Base-by-base conservation (phyloP, 75 land plant species). In the Ceratopteris richardii region DNA sequence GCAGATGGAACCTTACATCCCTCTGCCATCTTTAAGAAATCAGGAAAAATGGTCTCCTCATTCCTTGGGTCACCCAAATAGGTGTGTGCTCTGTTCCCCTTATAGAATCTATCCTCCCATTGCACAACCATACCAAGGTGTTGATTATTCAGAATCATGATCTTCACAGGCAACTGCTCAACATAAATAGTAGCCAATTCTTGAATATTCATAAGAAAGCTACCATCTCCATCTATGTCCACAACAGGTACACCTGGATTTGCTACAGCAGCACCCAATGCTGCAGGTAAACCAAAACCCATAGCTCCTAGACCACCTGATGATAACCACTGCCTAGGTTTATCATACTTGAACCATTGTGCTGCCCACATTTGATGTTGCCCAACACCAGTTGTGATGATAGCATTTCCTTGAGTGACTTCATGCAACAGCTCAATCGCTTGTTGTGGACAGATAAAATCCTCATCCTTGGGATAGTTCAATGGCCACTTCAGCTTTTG, bases 251-350 rank as follows among this genome's bases (percentile, higher is more conserved):
- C 48, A 21, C 62, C 80, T 1, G 88, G 93, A 46, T 70, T 66
- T 22, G 77, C 82, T 22, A 90, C 97, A 19, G 86, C 93, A 21
- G 93, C 97, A 17, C 97, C 97, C 9, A 88, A 69, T 24, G 97
- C 93, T 31, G 97, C 79, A 21, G 97, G 97, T 37, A 91, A 54
- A 23, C 93, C 97, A 66, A 91, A 91, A 7, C 97, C 97, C 93
- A 91, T 87, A 9, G 97, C 88, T 11, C 93, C 97, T 16, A 91
- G 62, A 7, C 95, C 93, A 16, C 85, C 82, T 10, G 92, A 87
- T 0, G 97, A 76, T 42, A 84, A 63, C 93, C 93, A 91, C 36
- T 86, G 79, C 1, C 97, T 73, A 10, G n/a, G n/a, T n/a, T n/a
- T n/a, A n/a, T n/a, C n/a, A n/a, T n/a, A n/a, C n/a, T n/a, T n/a